A percentile compares a stretch with the other conserved stretches of the same genome.
Conservation (phyloP, 257 asterid genomes). For the Ligustrum vulgare region DNA sequence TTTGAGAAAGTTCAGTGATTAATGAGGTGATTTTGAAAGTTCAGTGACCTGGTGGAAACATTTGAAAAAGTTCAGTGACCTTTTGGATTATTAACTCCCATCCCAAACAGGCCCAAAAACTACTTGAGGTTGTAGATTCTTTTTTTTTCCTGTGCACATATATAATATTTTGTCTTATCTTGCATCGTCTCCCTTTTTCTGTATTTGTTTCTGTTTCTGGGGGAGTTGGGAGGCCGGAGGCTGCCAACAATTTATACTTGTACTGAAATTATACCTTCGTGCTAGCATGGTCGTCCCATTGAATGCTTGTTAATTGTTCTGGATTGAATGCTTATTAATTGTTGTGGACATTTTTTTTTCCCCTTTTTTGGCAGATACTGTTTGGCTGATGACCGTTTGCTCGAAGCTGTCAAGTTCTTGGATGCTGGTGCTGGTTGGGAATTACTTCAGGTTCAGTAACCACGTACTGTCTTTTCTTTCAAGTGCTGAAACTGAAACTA, state of each 20-base stretch:
- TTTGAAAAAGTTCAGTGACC: no score
- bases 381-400: conserved; percentile 71
- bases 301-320: not conserved
- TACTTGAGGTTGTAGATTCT: not conserved
- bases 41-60: no score
- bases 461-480: not conserved
- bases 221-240: not conserved
- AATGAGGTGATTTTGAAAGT: no score
- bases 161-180: not conserved
- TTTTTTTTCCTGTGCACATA: not conserved
- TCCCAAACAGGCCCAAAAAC: no score
- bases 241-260: not conserved
- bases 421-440: conserved; percentile 92
- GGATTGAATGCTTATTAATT: not conserved
- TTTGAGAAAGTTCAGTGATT: no score
- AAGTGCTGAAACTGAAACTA: not conserved
- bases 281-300: not conserved
- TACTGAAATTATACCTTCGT: not conserved
- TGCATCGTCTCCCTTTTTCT: not conserved
- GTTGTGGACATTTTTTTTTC: not conserved
- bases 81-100: no score
- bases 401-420: conserved; percentile 77
- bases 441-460: conserved; percentile 68
- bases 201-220: not conserved
- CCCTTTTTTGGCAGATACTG: conserved; percentile 55